Percentiles rank a stretch among this genome's conserved stretches.
These are phyloP conservation scores for Metschnikowia kofuensis DNA, from an alignment of 805 yeast genomes.

Conservation along the genomic window DNA sequence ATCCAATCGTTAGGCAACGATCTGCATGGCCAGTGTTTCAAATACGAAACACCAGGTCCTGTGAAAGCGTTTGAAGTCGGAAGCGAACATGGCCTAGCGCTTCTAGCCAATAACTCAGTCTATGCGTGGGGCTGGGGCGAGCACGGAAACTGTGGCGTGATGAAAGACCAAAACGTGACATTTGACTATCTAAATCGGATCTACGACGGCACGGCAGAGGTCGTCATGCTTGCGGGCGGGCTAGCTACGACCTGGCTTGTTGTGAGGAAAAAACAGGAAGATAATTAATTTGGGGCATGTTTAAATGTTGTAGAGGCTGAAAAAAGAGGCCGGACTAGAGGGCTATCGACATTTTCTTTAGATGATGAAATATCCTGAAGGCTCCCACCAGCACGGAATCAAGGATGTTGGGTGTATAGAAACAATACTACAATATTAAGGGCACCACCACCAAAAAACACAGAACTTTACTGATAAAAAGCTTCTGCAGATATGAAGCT, in stretches of 20 bases:
- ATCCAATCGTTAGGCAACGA: slow-evolving; percentile 67
- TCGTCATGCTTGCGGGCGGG: slow-evolving; percentile 50
- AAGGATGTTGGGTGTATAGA: no score
- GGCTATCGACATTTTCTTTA: no score
- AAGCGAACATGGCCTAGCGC: slow-evolving; percentile 79
- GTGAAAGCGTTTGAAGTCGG: slow-evolving; percentile 50
- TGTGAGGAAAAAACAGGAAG: slow-evolving; percentile 7
- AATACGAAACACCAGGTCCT: slow-evolving; percentile 11
- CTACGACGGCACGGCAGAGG: slow-evolving; percentile 21
- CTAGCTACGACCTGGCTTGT: slow-evolving; percentile 69
- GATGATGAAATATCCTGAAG: no score
- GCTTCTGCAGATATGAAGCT: no score
- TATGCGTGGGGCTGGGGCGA: slow-evolving; percentile 98
- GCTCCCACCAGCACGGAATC: no score
- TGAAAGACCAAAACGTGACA: slow-evolving; percentile 27
- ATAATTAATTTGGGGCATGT: no score
- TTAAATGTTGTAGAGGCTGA: no score
- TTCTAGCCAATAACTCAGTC: slow-evolving; percentile 33
- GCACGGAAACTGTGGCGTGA: slow-evolving; percentile 87
- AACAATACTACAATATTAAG: no score
- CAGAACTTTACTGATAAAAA: no score
- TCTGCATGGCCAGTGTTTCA: slow-evolving; percentile 65
- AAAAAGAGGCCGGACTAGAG: no score
- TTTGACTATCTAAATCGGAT: slow-evolving; percentile 36
- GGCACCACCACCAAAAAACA: no score